Base-by-base conservation (phyloP, 805 yeast genomes). In the Kodamaea laetipori region DNA sequence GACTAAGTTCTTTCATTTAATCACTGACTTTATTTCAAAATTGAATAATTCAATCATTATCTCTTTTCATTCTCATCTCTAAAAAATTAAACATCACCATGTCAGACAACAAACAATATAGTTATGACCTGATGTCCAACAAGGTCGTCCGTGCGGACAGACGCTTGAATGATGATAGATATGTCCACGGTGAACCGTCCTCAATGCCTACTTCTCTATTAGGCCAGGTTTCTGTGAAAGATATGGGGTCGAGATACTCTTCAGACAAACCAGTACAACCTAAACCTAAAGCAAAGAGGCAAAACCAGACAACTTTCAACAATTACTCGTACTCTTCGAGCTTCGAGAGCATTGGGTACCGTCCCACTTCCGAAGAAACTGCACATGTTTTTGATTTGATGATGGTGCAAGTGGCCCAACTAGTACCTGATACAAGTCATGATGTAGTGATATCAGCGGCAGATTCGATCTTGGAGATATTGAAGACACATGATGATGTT, bases 371-470 rank as follows among this genome's bases (percentile, higher is more conserved):
- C 3, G 74, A 71, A 9, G 74, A 73, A 13, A 82, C 80, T 11
- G 60, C 71, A 2, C 69, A 66, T 23, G 60, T 69, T 0, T 85
- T 81, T 58, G 84, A 80, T 33, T 58, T 69, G 33, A 69, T 89
- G n/a, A 63, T 84, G 47, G 60, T 76, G 0, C 80, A 86, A 80
- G 77, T 86, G 3, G 59, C 66, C 2, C 67, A 71, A 12, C 63
- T 86, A 30, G 85, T 83, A 9, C 72, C 71, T 38, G 97, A 90
- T 58, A 78, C 86, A n/a, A 79, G 90, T 6, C 89, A 85, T 44
- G 86, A 81, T 33, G 77, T 81, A 1, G 73, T 89, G 2, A 58
- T 81, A 15, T 83, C 94, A 3, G 86, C 90, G 4, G 79, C 88
- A 2, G 94, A 86, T 57, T 67, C 82, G 3, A 56, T 82, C 0